Conservation (phyloP, 768 basidiomycete genomes). For the Boletus vermiculosoides region DNA sequence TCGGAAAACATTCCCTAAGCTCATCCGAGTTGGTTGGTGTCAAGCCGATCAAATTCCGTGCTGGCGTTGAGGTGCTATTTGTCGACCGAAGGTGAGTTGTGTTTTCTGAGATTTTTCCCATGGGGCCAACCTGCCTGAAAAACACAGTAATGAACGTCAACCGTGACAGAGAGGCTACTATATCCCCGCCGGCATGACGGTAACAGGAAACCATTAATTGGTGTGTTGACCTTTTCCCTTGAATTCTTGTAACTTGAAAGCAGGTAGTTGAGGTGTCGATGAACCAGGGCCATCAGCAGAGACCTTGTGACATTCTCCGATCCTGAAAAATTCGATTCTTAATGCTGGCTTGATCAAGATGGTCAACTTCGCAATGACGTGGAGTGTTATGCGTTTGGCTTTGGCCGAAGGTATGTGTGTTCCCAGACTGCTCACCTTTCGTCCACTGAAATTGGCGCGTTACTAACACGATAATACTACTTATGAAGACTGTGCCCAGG, state of each 20-base stretch:
- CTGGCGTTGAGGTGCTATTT: no score
- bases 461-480: no score
- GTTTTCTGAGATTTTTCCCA: no score
- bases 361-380: slow-evolving; percentile 25
- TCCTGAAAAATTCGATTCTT: slow-evolving; percentile 49
- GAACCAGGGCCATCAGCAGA: slow-evolving; percentile 47
- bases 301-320: slow-evolving; percentile 38
- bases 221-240: neutral
- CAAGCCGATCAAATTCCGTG: no score
- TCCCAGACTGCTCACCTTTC: neutral
- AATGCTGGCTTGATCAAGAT: no score
- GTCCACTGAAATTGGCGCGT: no score
- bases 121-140: no score
- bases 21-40: no score
- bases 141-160: no score
- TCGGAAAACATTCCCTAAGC: no score
- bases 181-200: slow-evolving; percentile 26
- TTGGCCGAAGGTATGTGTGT: slow-evolving; percentile 39
- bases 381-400: slow-evolving; percentile 51
- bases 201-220: slow-evolving; percentile 24
- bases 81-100: no score
- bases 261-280: neutral
- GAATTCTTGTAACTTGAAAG: neutral
- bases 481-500: slow-evolving; percentile 44
- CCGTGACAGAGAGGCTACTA: slow-evolving; percentile 16